A percentile compares a stretch with the other conserved stretches of the same genome.
These are phyloP conservation scores for Coelastrella sp. DNA, from an alignment of 139 green algal genomes.

Conservation along the genomic window DNA sequence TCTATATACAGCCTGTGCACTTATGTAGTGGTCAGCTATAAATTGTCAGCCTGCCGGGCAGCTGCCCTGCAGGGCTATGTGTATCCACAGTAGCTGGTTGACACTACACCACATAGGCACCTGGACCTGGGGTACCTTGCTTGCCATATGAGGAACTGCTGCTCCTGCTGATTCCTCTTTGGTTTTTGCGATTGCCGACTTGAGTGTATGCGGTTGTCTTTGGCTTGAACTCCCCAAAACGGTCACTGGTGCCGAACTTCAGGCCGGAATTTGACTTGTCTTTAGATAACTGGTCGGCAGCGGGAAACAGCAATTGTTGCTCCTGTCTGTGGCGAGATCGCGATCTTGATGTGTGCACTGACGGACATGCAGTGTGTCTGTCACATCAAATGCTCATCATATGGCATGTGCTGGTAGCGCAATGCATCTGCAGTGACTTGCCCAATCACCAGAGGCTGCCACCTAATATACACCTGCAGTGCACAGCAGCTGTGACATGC, in stretches of 20 bases:
- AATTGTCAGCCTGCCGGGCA: too few relatives aligned
- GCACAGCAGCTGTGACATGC: too few relatives aligned
- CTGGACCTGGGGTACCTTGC: too few relatives aligned
- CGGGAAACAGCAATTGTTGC: neutral
- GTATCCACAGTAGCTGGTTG: too few relatives aligned
- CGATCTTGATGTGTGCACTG: neutral
- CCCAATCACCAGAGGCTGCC: neutral
- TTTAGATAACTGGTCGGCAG: neutral
- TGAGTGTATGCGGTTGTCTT: neutral
- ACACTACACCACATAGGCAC: too few relatives aligned
- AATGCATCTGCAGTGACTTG: neutral
- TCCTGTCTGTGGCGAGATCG: neutral
- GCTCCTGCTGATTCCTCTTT: neutral
- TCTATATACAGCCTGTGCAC: too few relatives aligned
- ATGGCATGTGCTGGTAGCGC: neutral
- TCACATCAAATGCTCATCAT: too few relatives aligned
- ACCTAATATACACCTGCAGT: neutral
- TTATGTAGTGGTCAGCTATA: too few relatives aligned
- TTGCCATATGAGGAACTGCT: neutral
- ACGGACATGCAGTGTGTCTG: neutral
- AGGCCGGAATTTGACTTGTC: neutral
- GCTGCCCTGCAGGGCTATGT: too few relatives aligned
- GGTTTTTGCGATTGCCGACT: neutral
- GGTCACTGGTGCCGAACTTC: slow-evolving; percentile 27
- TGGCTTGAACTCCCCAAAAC: slow-evolving; percentile 6